Base-by-base conservation (phyloP, 768 basidiomycete genomes). In the Tylopilus sp. region DNA sequence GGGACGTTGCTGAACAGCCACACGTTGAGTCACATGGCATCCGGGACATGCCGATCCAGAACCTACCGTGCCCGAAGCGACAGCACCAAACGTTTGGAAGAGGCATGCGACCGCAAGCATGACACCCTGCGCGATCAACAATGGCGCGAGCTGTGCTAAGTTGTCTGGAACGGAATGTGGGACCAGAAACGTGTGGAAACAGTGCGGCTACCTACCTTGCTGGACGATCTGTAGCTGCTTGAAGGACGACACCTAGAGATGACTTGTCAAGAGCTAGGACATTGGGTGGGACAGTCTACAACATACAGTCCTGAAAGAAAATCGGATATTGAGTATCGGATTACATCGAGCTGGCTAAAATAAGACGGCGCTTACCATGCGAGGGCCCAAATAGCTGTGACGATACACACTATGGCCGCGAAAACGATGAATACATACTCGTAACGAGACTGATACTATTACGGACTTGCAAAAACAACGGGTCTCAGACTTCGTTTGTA, bases 401-500 rank as follows among this genome's bases (percentile, higher is more conserved):
- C 28, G 40, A 77, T 52, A 2, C 77, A 71, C 44, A 66, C 76
- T 76, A 26, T 9, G 26, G 2, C n/a, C n/a, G n/a, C n/a, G n/a
- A 18, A 12, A 8, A 39, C 13, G 30, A 22, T 51, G 25, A 57
- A 47, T 12, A 49, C 30, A 22, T 41, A 21, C 17, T 11, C 41
- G 7, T 3, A n/a, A n/a, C n/a, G 44, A 22, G 46, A 4, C 4
- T 40, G 10, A 45, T 6, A 15, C 58, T 64, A 50, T 38, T 73
- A 80, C 72, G 38, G 54, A 72, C 60, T 76, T 49, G 64, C 57
- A 20, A 75, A 52, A 18, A 90, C 77, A n/a, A 83, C 62, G 11
- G 88, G 85, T 22, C 88, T 73, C 52, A 89, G 61, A 62, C 74
- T 87, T 47, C 74, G 69, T 52, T 67, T 70, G 56, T 85, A 87